Base-by-base conservation (phyloP, 2,329 filamentous ascomycete genomes). In the Tolypocladium capitatum region DNA sequence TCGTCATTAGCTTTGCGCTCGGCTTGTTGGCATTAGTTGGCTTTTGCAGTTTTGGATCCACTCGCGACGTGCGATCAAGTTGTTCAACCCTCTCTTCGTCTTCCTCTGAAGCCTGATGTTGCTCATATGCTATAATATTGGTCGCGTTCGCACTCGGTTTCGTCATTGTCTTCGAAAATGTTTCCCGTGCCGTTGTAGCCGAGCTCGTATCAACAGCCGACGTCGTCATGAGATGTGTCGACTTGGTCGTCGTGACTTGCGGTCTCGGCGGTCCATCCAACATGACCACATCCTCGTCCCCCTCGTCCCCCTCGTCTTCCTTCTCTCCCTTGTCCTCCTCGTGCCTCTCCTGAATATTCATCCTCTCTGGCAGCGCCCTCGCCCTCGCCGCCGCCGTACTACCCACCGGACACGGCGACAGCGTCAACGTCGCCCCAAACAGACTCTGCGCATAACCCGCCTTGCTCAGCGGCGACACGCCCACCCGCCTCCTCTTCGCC, bases 351-450 rank as follows among this genome's bases (percentile, higher is more conserved):
- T 48, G 48, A 14, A 51, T 45, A 47, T 53, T 53, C 14, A 54
- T 55, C 43, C 46, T 55, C 16, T 61, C 55, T 20, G 49, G 55
- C 16, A 57, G 30, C 2, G 50, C 49, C 30, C 53, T 53, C 28
- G 47, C 47, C 35, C 55, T 56, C 20, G 42, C 47, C 16, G 49
- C 18, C 8, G 52, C 49, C 4, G 52, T 44, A 10, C 47, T 54
- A 13, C 49, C 28, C 4, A 32, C 50, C 6, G 56, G 48, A 13
- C 52, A 49, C 7, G 57, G 51, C 1, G 62, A 62, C 8, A 68
- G 51, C 24, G 52, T 63, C 36, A 68, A 49, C 2, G 55, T 56
- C 4, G 63, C 58, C 2, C 65, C 65, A 47, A 68, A 68, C 31
- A 68, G 49, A 30, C 56, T 63, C 35, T 57, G 58, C 5, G 65